Base-by-base conservation (phyloP, 768 basidiomycete species). In the Cystofilobasidium capitatum region DNA sequence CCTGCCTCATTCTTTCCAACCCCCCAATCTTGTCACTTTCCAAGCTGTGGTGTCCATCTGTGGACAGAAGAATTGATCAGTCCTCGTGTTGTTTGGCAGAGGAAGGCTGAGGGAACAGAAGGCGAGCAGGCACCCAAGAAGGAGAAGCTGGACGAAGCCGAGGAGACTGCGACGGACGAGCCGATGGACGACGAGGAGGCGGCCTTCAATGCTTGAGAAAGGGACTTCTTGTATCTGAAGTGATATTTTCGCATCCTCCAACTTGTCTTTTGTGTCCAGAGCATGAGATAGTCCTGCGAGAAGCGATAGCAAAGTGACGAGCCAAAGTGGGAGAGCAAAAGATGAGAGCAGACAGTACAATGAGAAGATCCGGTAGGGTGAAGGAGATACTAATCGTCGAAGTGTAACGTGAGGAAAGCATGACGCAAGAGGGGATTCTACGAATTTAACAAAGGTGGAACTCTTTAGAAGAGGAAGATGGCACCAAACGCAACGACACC, bases 201-300 rank as follows among this genome's bases (percentile, higher is more conserved):
- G 10, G 37, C 63, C 35, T 60, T 69, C 63, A 69, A 69, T 39
- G 62, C 47, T n/a, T 68, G 44, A 47, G 22, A 33, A 26, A 3
- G 42, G 20, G 7, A 6, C 40, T 10, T n/a, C n/a, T n/a, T n/a
- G n/a, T n/a, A n/a, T n/a, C n/a, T n/a, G n/a, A n/a, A n/a, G n/a
- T n/a, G n/a, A n/a, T n/a, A n/a, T n/a, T n/a, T n/a, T n/a, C n/a
- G n/a, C n/a, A n/a, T n/a, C n/a, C n/a, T n/a, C n/a, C n/a, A n/a
- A n/a, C n/a, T n/a, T n/a, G n/a, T n/a, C n/a, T n/a, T n/a, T n/a
- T n/a, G n/a, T n/a, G n/a, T n/a, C n/a, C n/a, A n/a, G n/a, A n/a
- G n/a, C n/a, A n/a, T n/a, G n/a, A n/a, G n/a, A n/a, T n/a, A n/a
- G n/a, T n/a, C n/a, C n/a, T n/a, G n/a, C n/a, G n/a, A n/a, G n/a